Percentiles rank a stretch among this genome's conserved stretches.
These are phyloP conservation scores for Spizellomyces sp. DNA, from an alignment of 192 early-diverging fungal species.

Conservation along the genomic window DNA sequence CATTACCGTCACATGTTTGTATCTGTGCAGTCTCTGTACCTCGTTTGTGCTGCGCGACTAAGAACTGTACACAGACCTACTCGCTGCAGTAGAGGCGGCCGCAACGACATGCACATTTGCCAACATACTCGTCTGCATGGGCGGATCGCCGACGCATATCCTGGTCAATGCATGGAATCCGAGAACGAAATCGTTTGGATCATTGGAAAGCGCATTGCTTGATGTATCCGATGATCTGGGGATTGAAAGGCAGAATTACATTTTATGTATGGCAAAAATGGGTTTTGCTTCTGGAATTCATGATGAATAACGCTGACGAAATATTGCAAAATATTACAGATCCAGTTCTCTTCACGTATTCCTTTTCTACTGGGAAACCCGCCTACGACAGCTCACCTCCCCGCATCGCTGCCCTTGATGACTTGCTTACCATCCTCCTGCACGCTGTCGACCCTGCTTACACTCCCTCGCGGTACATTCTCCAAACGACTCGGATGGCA, in stretches of 20 bases:
- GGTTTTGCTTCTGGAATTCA: neutral
- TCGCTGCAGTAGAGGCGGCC: neutral
- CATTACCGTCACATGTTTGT: constrained; percentile 3
- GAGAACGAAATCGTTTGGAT: neutral
- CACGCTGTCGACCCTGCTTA: neutral
- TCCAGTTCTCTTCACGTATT: neutral
- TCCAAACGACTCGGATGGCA: neutral
- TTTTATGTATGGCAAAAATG: neutral
- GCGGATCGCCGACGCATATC: neutral
- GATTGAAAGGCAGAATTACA: neutral
- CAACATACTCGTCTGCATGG: constrained; percentile 1
- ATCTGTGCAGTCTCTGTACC: neutral
- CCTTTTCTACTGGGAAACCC: neutral
- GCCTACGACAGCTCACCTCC: neutral
- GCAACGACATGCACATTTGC: neutral
- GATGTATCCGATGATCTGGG: neutral
- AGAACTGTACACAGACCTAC: neutral
- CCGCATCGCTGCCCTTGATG: constrained; percentile 1
- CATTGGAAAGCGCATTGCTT: neutral
- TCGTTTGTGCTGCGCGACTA: neutral
- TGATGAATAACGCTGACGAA: neutral
- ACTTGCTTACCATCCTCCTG: neutral
- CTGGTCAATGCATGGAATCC: neutral
- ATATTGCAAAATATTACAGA: neutral
- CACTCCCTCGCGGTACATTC: neutral